Conservation (phyloP, 768 basidiomycete genomes). For the Multifurca ochricompacta region DNA sequence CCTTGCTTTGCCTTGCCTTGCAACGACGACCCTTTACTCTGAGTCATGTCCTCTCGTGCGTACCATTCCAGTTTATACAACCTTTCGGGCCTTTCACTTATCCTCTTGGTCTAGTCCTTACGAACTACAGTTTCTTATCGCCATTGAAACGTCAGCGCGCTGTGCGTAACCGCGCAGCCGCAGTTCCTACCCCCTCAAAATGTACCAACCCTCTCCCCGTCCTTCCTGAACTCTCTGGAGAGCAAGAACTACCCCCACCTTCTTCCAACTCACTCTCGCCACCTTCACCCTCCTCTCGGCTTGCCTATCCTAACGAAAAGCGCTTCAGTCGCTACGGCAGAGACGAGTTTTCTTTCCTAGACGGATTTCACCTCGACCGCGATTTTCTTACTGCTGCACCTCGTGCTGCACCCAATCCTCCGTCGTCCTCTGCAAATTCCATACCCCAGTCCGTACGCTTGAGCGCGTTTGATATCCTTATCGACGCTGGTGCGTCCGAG, state of each 20-base stretch:
- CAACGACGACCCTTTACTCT: not conserved
- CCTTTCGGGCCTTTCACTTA: not conserved
- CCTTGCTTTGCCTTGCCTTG: too few relatives aligned
- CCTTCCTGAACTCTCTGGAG: conserved; percentile 25
- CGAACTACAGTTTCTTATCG: conserved; percentile 4
- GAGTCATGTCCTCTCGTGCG: not conserved
- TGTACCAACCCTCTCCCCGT: conserved; percentile 27
- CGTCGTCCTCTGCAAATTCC: not conserved
- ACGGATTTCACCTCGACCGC: not conserved
- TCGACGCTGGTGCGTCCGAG: conserved; percentile 16
- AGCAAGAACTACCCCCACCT: conserved; percentile 22
- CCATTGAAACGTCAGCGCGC: conserved; percentile 14
- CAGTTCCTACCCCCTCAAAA: conserved; percentile 16
- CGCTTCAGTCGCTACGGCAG: conserved; percentile 21
- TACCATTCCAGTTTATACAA: not conserved
- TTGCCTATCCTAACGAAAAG: conserved; percentile 11
- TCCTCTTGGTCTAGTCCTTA: not conserved
- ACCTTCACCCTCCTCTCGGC: conserved; percentile 7
- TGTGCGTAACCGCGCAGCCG: conserved; percentile 15
- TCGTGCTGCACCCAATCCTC: not conserved
- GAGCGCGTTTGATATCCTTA: conserved; percentile 12
- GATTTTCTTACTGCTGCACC: conserved; percentile 1
- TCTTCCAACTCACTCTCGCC: conserved; percentile 3
- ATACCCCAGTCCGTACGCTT: conserved; percentile 6
- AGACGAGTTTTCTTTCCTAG: conserved; percentile 18